Conservation (phyloP, 2,329 filamentous ascomycete genomes). For the Phoma sp. region DNA sequence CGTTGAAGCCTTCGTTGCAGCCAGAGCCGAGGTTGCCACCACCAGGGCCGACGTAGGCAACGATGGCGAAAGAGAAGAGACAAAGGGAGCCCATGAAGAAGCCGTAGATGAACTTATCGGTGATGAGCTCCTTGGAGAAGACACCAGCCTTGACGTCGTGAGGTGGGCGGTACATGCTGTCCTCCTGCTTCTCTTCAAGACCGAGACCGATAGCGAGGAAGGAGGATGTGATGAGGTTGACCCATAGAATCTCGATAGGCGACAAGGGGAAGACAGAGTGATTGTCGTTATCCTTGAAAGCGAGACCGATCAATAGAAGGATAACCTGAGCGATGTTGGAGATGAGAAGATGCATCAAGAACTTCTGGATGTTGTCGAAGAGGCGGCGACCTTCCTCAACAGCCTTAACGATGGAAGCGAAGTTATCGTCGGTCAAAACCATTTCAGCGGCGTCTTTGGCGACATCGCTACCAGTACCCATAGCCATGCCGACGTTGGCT, state of each 20-base stretch:
- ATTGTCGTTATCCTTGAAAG: constrained; percentile 54
- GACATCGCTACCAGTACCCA: constrained; percentile 51
- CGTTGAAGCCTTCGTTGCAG: constrained; percentile 55
- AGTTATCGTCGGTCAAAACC: constrained; percentile 53
- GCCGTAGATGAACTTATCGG: constrained; percentile 58
- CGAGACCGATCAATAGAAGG: constrained; percentile 55
- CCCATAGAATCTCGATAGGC: constrained; percentile 58
- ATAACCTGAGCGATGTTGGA: constrained; percentile 59
- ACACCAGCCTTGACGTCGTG: constrained; percentile 53
- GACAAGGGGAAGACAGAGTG: constrained; percentile 56
- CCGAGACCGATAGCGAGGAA: constrained; percentile 58
- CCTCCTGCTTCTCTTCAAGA: constrained; percentile 55
- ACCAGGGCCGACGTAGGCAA: constrained; percentile 53
- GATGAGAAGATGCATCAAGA: constrained; percentile 58
- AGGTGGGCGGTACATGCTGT: constrained; percentile 57
- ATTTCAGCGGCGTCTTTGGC: constrained; percentile 53
- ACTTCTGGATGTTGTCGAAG: constrained; percentile 54
- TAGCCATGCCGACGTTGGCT: constrained; percentile 54
- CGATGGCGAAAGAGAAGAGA: constrained; percentile 54
- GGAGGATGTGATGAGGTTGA: constrained; percentile 57
- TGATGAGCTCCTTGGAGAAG: constrained; percentile 56
- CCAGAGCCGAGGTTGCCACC: constrained; percentile 53
- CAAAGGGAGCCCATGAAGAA: constrained; percentile 56
- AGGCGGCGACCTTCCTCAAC: constrained; percentile 51
- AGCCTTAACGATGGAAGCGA: constrained; percentile 52